Base-by-base conservation (phyloP, 164 flowering plant genomes). In the Aristolochia contorta region DNA sequence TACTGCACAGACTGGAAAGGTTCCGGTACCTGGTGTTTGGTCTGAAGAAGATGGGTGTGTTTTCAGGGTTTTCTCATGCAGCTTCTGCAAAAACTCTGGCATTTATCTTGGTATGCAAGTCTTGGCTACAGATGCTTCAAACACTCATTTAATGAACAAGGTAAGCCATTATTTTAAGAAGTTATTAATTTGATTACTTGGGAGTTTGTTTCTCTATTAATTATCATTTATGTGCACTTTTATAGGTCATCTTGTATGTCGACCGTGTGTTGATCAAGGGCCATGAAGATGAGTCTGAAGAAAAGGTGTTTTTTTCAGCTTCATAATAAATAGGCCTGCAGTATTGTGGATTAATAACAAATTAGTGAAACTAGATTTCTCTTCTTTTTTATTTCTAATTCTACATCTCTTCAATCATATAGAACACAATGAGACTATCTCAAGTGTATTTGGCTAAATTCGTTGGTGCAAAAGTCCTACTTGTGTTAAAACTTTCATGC, bases 21-120 rank as follows among this genome's bases (percentile, higher is more conserved):
- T 37, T 60, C 65, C 61, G 33, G 72, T 65, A 30, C 75, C 77
- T 63, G 95, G 83, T 32, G 64, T 80, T 63, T 92, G 98, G 96
- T 80, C 80, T 71, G 77, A 82, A 68, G 80, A 83, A 72, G 98
- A 92, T 79, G 98, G 98, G 1, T 92, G 96, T 67, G 98, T 89
- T 7, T 92, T 77, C 71, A 78, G 74, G 30, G 66, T 77, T 12
- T 49, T 89, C 41, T 82, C 71, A 64, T 92, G 98, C 64, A 95
- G 91, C 47, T 84, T 82, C 77, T 92, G 98, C 71, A 67, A 51
- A 45, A 25, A 25, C 55, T 57, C 81, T 14, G 62, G 64, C 47
- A 69, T 65, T 58, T 79, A 78, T 59, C 84, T 92, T 60, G 98
- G 98, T 55, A 80, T 83, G 27, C 84, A 77, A 63, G 71, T 87